Evolutionary conservation across 805 yeast species (phyloP).

Genomic region (Torulaspora maleeae): DNA sequence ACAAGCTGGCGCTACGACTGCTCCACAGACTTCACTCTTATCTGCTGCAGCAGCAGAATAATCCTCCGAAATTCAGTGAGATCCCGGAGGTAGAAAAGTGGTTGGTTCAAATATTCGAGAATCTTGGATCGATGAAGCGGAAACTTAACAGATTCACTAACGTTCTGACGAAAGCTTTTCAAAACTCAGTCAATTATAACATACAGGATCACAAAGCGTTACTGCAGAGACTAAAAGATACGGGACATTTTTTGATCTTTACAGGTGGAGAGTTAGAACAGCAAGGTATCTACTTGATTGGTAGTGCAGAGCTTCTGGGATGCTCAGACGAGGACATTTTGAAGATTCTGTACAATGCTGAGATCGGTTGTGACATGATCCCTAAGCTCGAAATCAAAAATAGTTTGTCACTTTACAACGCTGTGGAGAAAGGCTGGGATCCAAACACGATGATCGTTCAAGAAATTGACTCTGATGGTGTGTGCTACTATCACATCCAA

Average conservation of each 20-base stretch:
- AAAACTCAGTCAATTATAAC: constrained; percentile 63
- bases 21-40: constrained; percentile 65
- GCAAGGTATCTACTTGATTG: constrained; percentile 76
- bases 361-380: constrained; percentile 48
- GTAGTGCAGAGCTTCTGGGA: constrained; percentile 47
- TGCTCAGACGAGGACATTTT: constrained; percentile 41
- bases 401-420: constrained; percentile 27
- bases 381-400: constrained; percentile 32
- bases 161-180: constrained; percentile 61
- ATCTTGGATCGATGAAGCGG: constrained; percentile 71
- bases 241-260: constrained; percentile 72
- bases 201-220: constrained; percentile 49
- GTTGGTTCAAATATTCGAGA: constrained; percentile 63
- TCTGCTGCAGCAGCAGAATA: constrained; percentile 64
- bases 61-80: constrained; percentile 46
- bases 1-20: constrained; percentile 57
- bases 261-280: constrained; percentile 63
- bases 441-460: constrained; percentile 30
- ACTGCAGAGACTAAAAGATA: constrained; percentile 52
- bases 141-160: constrained; percentile 75
- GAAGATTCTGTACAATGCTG: constrained; percentile 43
- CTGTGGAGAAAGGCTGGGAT: constrained; percentile 22
- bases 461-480: constrained; percentile 28
- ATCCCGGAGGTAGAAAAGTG: constrained; percentile 51
- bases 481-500: constrained; percentile 23